These are phyloP conservation scores for Gossypium bickii DNA, from an alignment of 345 rosid genomes.

Conservation along the genomic window DNA sequence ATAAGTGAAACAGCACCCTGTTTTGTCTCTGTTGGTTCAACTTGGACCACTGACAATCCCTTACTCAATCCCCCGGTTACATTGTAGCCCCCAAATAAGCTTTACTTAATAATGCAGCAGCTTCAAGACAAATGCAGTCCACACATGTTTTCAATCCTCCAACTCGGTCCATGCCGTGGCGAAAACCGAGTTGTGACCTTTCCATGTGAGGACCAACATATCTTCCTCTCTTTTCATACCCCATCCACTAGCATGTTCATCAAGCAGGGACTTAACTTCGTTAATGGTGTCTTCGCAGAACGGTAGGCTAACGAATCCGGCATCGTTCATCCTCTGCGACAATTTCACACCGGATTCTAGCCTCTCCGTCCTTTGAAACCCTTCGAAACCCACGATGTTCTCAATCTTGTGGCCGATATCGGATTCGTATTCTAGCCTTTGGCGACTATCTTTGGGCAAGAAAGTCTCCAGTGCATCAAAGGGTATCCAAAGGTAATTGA, in stretches of 20 bases:
- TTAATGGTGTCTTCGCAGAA: conserved; percentile 50
- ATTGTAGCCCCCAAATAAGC: not conserved
- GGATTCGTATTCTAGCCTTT: conserved; percentile 59
- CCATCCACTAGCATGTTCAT: conserved; percentile 72
- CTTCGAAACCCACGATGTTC: conserved; percentile 50
- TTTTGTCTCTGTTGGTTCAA: conserved; percentile 17
- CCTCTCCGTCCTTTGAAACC: conserved; percentile 49
- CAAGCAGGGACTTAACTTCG: conserved; percentile 51
- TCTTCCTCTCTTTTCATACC: conserved; percentile 75
- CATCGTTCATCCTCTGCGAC: conserved; percentile 47
- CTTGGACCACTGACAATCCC: conserved; percentile 17
- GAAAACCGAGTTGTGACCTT: conserved; percentile 69
- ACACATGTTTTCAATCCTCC: conserved; percentile 24
- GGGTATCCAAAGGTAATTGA: conserved; percentile 73
- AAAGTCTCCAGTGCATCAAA: conserved; percentile 69
- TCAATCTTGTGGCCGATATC: conserved; percentile 61
- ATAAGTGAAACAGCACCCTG: conserved; percentile 12
- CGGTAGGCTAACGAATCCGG: conserved; percentile 36
- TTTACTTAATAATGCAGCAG: not conserved
- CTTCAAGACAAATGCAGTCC: conserved; percentile 5
- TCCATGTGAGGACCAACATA: conserved; percentile 65
- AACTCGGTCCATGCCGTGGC: conserved; percentile 50
- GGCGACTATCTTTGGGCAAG: conserved; percentile 54
- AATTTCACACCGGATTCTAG: conserved; percentile 40
- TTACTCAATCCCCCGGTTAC: no score